phyloP scores from a whole-genome alignment of 2,329 filamentous ascomycete genomes.

The Cladosporium austrohemisphaericum region DNA sequence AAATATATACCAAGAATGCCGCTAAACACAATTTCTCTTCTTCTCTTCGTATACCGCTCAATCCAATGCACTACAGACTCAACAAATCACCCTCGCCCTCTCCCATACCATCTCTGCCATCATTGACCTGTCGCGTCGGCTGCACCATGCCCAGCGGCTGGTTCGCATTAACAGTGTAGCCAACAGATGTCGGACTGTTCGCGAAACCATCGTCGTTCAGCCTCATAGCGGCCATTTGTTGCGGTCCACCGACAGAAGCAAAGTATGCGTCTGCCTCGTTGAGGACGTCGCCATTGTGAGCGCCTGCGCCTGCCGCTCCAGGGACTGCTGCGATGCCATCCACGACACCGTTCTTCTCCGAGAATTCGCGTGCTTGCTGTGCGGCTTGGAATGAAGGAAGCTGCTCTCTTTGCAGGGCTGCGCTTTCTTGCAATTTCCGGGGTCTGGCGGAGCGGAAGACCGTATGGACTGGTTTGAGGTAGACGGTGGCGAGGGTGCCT shows the following conservation, averaged over 20 bases:
- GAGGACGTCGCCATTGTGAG: conserved; percentile 38
- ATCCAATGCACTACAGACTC: conserved; percentile 30
- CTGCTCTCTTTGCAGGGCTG: conserved; percentile 73
- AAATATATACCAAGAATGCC: no score
- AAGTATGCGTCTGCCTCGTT: conserved; percentile 89
- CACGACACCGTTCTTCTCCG: conserved; percentile 19
- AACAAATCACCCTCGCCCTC: conserved; percentile 36
- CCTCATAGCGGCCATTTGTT: conserved; percentile 70
- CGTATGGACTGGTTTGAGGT: conserved; percentile 94
- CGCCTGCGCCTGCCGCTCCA: conserved; percentile 28
- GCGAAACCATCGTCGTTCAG: conserved; percentile 58
- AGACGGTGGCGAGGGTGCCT: conserved; percentile 92
- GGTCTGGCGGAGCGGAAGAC: conserved; percentile 89
- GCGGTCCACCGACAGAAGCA: conserved; percentile 62
- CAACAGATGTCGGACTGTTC: conserved; percentile 25
- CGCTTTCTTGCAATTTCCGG: conserved; percentile 73
- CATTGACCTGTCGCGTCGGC: conserved; percentile 60
- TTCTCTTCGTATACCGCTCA: no score
- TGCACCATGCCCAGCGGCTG: conserved; percentile 72
- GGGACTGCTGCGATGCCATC: conserved; percentile 61
- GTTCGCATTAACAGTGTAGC: conserved; percentile 74
- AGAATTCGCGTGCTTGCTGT: conserved; percentile 26
- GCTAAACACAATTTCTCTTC: no score
- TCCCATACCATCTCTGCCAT: conserved; percentile 9
- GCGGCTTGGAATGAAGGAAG: conserved; percentile 55